phyloP scores from a whole-genome alignment of 305 asterid genomes.

The Solanum hybrid region DNA sequence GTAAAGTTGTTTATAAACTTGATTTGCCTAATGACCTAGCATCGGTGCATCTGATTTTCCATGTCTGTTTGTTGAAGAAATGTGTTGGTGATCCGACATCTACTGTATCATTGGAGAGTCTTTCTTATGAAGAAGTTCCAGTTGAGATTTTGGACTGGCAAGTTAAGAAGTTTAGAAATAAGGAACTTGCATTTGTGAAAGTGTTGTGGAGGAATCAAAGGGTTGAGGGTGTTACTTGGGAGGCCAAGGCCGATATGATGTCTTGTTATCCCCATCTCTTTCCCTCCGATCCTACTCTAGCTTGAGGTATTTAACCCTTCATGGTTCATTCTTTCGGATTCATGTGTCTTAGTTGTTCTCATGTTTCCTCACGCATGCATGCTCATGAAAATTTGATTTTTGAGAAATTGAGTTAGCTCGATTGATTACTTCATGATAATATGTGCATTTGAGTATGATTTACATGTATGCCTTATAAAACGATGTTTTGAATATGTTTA shows the following conservation, averaged over 20 bases:
- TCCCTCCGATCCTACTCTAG: background rate
- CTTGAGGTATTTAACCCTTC: background rate
- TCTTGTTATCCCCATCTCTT: background rate
- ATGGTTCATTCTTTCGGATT: background rate
- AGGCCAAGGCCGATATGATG: background rate
- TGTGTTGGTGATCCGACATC: background rate
- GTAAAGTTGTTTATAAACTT: background rate
- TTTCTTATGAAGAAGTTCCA: background rate
- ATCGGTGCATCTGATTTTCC: background rate
- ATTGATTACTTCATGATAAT: background rate
- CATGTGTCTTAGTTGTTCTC: background rate
- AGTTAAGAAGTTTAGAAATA: background rate
- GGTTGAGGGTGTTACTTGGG: background rate
- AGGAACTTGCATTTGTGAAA: background rate
- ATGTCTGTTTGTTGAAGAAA: background rate
- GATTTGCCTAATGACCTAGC: background rate
- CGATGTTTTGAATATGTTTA: background rate
- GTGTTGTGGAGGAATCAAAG: background rate
- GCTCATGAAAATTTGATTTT: background rate
- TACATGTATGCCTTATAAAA: background rate
- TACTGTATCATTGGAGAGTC: background rate
- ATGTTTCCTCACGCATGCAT: background rate
- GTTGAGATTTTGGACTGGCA: background rate
- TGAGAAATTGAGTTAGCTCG: background rate
- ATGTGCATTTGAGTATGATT: background rate